Evolutionary conservation across 805 yeast species (phyloP).

Genomic region (Ogataea populi-albae): DNA sequence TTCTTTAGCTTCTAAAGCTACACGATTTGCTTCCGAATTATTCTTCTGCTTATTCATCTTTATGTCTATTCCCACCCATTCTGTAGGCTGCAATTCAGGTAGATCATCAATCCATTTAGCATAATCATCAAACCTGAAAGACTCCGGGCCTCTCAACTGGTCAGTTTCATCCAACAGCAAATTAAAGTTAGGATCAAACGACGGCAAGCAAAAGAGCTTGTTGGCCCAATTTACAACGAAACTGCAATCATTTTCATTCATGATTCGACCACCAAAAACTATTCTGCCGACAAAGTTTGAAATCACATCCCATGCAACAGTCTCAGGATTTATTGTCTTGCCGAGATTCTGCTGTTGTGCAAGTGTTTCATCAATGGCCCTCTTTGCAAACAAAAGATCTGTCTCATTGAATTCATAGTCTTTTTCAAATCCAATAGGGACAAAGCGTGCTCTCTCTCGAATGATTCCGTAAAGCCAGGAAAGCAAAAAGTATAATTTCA

Average conservation of each 20-base stretch:
- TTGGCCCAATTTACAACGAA: conserved; percentile 36
- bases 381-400: conserved; percentile 56
- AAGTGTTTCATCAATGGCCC: conserved; percentile 44
- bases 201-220: conserved; percentile 36
- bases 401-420: conserved; percentile 68
- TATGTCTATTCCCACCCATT: conserved; percentile 28
- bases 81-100: conserved; percentile 46
- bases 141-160: conserved; percentile 47
- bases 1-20: conserved; percentile 1
- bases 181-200: conserved; percentile 43
- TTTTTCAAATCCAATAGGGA: conserved; percentile 61
- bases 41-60: conserved; percentile 11
- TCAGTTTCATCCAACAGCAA: conserved; percentile 33
- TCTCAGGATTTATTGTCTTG: conserved; percentile 42
- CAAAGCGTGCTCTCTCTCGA: conserved; percentile 54
- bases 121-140: conserved; percentile 34
- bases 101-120: conserved; percentile 48
- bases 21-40: conserved; percentile 8
- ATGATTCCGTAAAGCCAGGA: conserved; percentile 72
- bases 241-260: conserved; percentile 38
- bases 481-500: conserved; percentile 49
- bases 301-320: conserved; percentile 55
- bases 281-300: conserved; percentile 48
- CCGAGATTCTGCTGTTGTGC: conserved; percentile 19
- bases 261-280: conserved; percentile 67